Evolutionary conservation across 345 rosid genomes (phyloP).

Genomic region (Acer yangbiense): DNA sequence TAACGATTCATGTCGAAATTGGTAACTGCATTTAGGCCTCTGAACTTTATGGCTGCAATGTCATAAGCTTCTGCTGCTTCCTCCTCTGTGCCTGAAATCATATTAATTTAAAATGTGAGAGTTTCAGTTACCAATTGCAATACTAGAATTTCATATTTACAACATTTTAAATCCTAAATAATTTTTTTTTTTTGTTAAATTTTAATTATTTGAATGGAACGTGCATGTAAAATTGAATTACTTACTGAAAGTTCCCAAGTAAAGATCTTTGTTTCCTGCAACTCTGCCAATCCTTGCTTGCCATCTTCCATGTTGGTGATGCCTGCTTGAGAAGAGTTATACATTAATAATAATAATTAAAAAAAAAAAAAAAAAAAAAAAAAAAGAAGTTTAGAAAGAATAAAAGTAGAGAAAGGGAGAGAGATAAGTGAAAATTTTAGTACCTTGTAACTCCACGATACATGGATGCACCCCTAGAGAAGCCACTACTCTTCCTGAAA

Average conservation of each 20-base stretch:
- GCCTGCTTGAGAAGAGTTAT: constrained; percentile 46
- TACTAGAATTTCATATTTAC: too few species aligned
- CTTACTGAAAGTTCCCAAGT: constrained; percentile 98
- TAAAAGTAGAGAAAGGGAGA: not conserved
- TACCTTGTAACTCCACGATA: constrained; percentile 99
- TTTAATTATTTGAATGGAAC: too few species aligned
- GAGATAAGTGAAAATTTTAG: not conserved
- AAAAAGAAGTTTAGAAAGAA: not conserved
- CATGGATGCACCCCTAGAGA: constrained; percentile 99
- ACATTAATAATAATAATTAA: not conserved
- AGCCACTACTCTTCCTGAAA: constrained; percentile 95
- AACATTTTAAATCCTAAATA: too few species aligned
- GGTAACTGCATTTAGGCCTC: constrained; percentile 92
- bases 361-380: too few species aligned
- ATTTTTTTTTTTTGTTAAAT: too few species aligned
- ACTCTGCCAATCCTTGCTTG: constrained; percentile 99
- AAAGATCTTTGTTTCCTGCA: constrained; percentile 99
- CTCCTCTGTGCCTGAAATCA: constrained; percentile 77
- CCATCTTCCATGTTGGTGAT: constrained; percentile 99
- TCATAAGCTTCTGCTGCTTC: constrained; percentile 99
- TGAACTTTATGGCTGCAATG: constrained; percentile 93
- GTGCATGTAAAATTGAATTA: not conserved
- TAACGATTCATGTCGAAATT: constrained; percentile 96
- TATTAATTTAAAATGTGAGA: not conserved
- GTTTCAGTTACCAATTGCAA: too few species aligned